These are phyloP conservation scores for Jaapia argillacea DNA, from an alignment of 768 basidiomycete species.

Conservation along the genomic window DNA sequence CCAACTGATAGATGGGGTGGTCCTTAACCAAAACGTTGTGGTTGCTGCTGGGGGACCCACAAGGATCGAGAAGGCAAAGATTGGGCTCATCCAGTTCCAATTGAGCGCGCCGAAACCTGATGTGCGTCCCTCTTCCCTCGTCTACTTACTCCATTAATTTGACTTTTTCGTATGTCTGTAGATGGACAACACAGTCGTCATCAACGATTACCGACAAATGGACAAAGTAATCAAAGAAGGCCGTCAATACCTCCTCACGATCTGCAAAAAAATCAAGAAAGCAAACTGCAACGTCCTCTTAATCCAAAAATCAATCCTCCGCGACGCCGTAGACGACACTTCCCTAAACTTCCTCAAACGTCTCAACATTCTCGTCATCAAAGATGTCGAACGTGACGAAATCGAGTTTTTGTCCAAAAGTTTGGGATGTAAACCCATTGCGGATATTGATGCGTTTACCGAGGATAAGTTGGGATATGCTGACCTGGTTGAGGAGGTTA, in stretches of 20 bases:
- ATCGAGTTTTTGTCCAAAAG: slow-evolving; percentile 96
- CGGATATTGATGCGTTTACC: slow-evolving; percentile 95
- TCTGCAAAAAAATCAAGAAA: slow-evolving; percentile 99
- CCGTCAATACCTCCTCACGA: slow-evolving; percentile 92
- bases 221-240: slow-evolving; percentile 99
- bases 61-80: slow-evolving; percentile 96
- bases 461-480: slow-evolving; percentile 98
- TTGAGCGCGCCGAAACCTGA: slow-evolving; percentile 96
- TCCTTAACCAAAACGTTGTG: slow-evolving; percentile 94
- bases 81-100: slow-evolving; percentile 97
- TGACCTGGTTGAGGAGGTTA: slow-evolving; percentile 87
- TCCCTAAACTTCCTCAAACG: slow-evolving; percentile 96
- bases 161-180: too few relatives aligned
- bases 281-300: slow-evolving; percentile 98
- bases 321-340: slow-evolving; percentile 97
- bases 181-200: slow-evolving; percentile 99
- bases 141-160: slow-evolving; percentile 6
- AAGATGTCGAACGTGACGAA: slow-evolving; percentile 97
- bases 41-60: slow-evolving; percentile 86
- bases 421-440: slow-evolving; percentile 89
- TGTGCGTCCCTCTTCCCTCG: slow-evolving; percentile 35
- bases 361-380: slow-evolving; percentile 91
- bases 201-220: slow-evolving; percentile 99
- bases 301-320: slow-evolving; percentile 98
- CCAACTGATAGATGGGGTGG: slow-evolving; percentile 91